Conservation (phyloP, 768 basidiomycete genomes). For the Termitomyces sp. region DNA sequence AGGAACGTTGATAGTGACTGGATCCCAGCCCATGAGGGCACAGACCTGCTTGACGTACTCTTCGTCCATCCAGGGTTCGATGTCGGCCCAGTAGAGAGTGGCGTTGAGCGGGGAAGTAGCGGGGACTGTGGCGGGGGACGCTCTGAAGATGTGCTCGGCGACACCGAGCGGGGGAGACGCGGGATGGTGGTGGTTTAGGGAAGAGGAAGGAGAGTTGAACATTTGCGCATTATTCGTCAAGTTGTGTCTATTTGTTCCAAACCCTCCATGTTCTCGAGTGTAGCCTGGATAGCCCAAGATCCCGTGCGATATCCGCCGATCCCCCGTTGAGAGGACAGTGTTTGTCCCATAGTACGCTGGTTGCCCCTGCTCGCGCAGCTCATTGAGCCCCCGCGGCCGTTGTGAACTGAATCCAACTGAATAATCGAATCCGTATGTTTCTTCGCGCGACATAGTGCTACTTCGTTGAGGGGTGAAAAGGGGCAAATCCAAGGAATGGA, state of each 20-base stretch:
- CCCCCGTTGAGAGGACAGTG: slow-evolving; percentile 18
- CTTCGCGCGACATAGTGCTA: slow-evolving; percentile 36
- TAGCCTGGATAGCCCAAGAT: slow-evolving; percentile 14
- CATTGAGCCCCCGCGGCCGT: slow-evolving; percentile 18
- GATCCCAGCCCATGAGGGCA: slow-evolving; percentile 82
- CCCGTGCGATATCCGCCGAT: slow-evolving; percentile 24
- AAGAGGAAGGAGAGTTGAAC: slow-evolving; percentile 31
- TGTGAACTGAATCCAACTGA: slow-evolving; percentile 23
- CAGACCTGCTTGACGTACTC: slow-evolving; percentile 90
- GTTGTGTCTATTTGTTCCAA: slow-evolving; percentile 43
- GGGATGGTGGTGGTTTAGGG: slow-evolving; percentile 41
- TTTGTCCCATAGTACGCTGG: slow-evolving; percentile 12
- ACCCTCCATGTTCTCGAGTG: slow-evolving; percentile 22
- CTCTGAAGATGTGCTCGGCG: slow-evolving; percentile 21
- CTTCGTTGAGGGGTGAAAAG: slow-evolving; percentile 2
- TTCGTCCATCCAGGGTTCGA: slow-evolving; percentile 98
- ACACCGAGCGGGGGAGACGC: slow-evolving; percentile 24
- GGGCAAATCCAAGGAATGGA: slow-evolving; percentile 15
- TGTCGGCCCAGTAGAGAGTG: slow-evolving; percentile 81
- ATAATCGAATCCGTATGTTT: slow-evolving; percentile 34
- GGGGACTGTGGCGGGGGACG: slow-evolving; percentile 15
- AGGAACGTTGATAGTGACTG: slow-evolving; percentile 68
- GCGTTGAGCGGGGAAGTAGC: slow-evolving; percentile 28
- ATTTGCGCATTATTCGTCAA: slow-evolving; percentile 18
- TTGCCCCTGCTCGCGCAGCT: slow-evolving; percentile 18